Evolutionary conservation across 164 flowering plant genomes (phyloP).

Genomic region (Taxillus chinensis): DNA sequence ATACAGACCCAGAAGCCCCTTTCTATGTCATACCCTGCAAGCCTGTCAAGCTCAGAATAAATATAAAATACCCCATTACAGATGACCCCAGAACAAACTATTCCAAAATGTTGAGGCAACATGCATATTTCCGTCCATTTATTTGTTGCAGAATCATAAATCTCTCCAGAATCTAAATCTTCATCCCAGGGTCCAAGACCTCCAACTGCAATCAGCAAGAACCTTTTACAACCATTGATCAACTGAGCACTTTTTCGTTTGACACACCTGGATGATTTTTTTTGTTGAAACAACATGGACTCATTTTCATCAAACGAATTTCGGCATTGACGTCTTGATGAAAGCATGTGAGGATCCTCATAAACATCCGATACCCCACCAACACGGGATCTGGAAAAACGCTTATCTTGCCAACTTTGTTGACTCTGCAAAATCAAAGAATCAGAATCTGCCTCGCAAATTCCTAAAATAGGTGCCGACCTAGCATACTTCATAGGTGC

Average conservation of each 20-base stretch:
- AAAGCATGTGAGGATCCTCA: constrained; percentile 94
- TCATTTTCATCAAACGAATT: constrained; percentile 39
- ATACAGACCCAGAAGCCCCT: constrained; percentile 69
- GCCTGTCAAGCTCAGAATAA: constrained; percentile 74
- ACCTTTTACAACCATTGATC: constrained; percentile 34
- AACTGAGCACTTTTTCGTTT: constrained; percentile 32
- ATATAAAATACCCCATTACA: constrained; percentile 70
- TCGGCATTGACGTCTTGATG: constrained; percentile 59
- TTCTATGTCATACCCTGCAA: constrained; percentile 77
- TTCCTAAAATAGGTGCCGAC: constrained; percentile 73
- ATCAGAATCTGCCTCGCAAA: constrained; percentile 48
- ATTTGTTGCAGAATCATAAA: constrained; percentile 70
- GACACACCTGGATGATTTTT: constrained; percentile 27
- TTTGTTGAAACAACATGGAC: constrained; percentile 16
- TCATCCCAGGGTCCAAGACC: constrained; percentile 92
- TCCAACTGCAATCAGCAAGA: constrained; percentile 75
- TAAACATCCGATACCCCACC: constrained; percentile 83
- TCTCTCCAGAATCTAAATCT: constrained; percentile 78
- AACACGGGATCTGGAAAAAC: constrained; percentile 41
- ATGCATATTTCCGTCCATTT: constrained; percentile 77
- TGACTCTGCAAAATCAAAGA: constrained; percentile 33
- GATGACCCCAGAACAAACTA: constrained; percentile 66
- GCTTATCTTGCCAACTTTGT: constrained; percentile 47
- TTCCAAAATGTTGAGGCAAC: constrained; percentile 72
- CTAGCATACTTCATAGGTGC: constrained; percentile 80